A percentile compares a stretch with the other conserved stretches of the same genome.
These are phyloP conservation scores for Tulasnella sp. DNA, from an alignment of 768 basidiomycete species.

Conservation along the genomic window DNA sequence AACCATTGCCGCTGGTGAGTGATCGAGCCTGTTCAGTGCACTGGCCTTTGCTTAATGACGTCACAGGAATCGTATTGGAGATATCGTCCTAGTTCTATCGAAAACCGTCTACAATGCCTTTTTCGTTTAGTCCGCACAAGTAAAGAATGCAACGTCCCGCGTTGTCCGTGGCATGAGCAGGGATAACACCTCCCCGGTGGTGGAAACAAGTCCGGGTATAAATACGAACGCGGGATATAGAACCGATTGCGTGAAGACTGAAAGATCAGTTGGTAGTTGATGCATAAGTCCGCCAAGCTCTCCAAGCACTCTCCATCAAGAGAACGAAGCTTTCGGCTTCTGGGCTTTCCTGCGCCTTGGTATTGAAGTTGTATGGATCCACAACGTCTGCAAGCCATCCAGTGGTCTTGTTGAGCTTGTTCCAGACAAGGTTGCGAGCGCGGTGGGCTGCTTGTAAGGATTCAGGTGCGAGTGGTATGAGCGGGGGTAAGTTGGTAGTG, in stretches of 20 bases:
- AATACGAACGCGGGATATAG: no score
- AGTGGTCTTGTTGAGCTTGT: neutral
- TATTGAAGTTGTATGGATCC: conserved; percentile 44
- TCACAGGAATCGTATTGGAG: neutral
- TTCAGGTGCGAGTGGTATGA: neutral
- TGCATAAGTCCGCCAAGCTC: no score
- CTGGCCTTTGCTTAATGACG: neutral
- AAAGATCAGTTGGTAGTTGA: no score
- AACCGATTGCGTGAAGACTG: no score
- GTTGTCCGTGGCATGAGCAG: no score
- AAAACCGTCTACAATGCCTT: neutral
- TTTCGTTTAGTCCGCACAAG: neutral
- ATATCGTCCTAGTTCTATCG: neutral
- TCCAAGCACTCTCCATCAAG: conserved; percentile 12
- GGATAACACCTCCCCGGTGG: no score
- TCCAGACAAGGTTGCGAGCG: conserved; percentile 22
- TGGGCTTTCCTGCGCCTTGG: conserved; percentile 42
- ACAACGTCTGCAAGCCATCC: conserved; percentile 69
- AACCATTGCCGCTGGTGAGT: conserved; percentile 79
- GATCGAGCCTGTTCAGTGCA: neutral
- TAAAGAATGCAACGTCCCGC: no score
- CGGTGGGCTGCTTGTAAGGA: conserved; percentile 2
- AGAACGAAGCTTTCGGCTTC: conserved; percentile 68
- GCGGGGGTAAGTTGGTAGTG: neutral
- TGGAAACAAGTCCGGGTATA: no score